phyloP scores from a whole-genome alignment of 1,284 basidiomycete species.

The Cutaneotrichosporon sp. region DNA sequence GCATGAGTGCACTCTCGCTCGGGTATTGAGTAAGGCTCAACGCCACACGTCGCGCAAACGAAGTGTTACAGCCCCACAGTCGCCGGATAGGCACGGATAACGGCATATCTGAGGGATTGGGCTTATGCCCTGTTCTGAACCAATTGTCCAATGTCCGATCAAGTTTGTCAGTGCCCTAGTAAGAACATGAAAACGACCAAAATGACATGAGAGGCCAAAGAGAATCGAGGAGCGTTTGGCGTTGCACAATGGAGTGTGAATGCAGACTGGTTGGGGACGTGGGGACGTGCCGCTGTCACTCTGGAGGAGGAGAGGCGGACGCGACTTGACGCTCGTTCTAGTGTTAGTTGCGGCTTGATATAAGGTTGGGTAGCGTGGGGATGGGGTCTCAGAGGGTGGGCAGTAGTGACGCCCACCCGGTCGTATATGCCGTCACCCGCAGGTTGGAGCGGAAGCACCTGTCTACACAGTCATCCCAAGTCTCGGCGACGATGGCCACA shows the following conservation, averaged over 20 bases:
- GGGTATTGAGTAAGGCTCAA: neutral
- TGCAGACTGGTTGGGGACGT: neutral
- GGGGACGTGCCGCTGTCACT: neutral
- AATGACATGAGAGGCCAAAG: no score
- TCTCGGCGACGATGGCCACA: no score
- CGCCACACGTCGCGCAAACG: neutral
- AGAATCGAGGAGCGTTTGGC: no score
- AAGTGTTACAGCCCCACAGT: neutral
- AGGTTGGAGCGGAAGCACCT: neutral
- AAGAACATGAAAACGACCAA: no score
- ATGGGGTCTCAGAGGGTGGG: neutral
- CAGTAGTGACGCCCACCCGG: neutral
- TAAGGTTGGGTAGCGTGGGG: neutral
- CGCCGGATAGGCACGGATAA: neutral
- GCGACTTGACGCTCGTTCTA: constrained; percentile 17
- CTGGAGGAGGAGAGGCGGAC: neutral
- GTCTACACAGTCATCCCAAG: no score
- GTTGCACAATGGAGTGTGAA: no score
- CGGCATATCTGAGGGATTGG: neutral
- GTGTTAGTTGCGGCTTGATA: neutral
- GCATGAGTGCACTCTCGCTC: neutral
- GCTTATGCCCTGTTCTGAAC: no score
- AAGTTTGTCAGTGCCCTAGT: no score
- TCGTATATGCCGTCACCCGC: constrained; percentile 6
- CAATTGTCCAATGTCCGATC: no score